Base-by-base conservation (phyloP, 306 rosid species). In the Malus asiatica region DNA sequence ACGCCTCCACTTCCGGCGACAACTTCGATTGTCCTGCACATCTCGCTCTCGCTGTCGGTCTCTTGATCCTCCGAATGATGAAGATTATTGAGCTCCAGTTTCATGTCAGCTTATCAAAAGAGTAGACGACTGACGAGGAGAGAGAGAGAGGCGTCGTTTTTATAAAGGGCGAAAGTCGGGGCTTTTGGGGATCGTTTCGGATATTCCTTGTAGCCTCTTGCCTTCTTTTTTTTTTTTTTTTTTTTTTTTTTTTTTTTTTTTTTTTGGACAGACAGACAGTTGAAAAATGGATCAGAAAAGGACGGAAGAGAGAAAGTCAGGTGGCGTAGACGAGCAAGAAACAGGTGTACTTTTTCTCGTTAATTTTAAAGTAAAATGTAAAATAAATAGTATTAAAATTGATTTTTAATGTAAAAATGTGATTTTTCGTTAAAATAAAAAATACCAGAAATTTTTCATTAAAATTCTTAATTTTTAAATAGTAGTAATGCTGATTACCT, bases 1-100 rank as follows among this genome's bases (percentile, higher is more conserved):
- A 74, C n/a, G 53, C 71, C 68, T 35, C 30, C 23, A 48, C 71
- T 63, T 35, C 35, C 68, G 32, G 45, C n/a, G 67, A 22, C 19
- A 30, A 83, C 86, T 10, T 83, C 80, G 80, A 80, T 59, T 61
- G 89, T 85, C 71, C 75, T 72, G 82, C 93, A 91, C 88, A 82
- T 89, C 83, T 82, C 72, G 77, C 55, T 14, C 2, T 40, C 72
- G 32, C 8, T 8, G 4, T 18, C 74, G 25, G 55, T 70, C 8
- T 75, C 78, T 5, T 74, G 66, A 61, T 61, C 58, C 27, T 76
- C 61, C 10, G 42, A 63, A 8, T 73, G 69, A 32, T 53, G 55
- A 42, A n/a, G 71, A 61, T 23, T 30, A 14, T 23, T 30, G 79
- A 22, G 70, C 77, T 84, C 87, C 66, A 92, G 76, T 82, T 88